A percentile compares a stretch with the other conserved stretches of the same genome.
These are phyloP conservation scores for Coriaria nepalensis DNA, from an alignment of 306 rosid genomes.

Conservation along the genomic window DNA sequence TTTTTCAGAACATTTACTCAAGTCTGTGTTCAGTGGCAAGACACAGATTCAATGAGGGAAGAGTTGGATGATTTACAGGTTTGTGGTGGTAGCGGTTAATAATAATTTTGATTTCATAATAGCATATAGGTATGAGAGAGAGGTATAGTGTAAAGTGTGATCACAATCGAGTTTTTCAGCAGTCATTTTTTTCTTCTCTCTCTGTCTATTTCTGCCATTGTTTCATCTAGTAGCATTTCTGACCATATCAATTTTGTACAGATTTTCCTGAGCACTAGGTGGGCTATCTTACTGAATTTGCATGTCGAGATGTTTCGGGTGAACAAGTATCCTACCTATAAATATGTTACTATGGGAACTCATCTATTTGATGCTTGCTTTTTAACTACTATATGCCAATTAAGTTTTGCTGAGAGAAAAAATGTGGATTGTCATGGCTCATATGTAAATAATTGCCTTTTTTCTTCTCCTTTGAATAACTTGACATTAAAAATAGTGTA, in stretches of 20 bases:
- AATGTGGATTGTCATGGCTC: neutral
- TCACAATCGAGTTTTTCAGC: too few species aligned
- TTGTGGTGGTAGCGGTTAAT: neutral
- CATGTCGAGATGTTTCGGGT: constrained; percentile 99
- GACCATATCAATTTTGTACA: constrained; percentile 27
- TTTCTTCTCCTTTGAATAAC: constrained; percentile 33
- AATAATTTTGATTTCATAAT: too few species aligned
- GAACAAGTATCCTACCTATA: constrained; percentile 82
- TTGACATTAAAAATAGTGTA: constrained; percentile 66
- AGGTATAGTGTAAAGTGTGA: too few species aligned
- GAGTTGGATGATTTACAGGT: constrained; percentile 97
- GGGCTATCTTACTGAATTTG: constrained; percentile 94
- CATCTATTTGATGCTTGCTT: too few species aligned
- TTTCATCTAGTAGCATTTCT: constrained; percentile 6
- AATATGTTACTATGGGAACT: neutral
- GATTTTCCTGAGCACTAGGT: constrained; percentile 95
- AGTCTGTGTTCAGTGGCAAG: constrained; percentile 99
- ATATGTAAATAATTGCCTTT: neutral
- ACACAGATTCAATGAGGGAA: constrained; percentile 94
- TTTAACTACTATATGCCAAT: neutral
- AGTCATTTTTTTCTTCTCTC: neutral
- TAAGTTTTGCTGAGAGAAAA: neutral
- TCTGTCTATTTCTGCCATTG: constrained; percentile 3
- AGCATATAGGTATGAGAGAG: too few species aligned
- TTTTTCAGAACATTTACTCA: constrained; percentile 85